Base-by-base conservation (phyloP, 495 filamentous ascomycete species). In the Xanthoparmelia taractica region DNA sequence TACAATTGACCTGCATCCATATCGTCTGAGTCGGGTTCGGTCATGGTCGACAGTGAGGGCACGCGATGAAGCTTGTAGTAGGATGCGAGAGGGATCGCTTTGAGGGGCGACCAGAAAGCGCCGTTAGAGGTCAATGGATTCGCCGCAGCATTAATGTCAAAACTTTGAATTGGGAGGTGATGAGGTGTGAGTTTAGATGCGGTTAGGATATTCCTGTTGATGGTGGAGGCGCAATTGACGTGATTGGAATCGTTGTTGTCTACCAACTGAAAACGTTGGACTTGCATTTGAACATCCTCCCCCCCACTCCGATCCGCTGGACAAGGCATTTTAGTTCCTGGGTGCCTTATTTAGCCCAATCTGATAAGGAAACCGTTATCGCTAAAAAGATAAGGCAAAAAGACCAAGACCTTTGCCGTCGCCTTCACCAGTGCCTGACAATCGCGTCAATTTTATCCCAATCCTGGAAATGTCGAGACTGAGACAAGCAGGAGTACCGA, bases 51-150 rank as follows among this genome's bases (percentile, higher is more conserved):
- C 52, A 69, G 33, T 12, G 69, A 69, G 8, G 69, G 69, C 29
- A 68, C 69, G 29, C 69, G 67, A 57, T 71, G 69, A 23, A 71
- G 65, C 50, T 71, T 68, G 43, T 71, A 71, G 45, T 66, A 71
- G 5, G 66, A 68, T 13, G 69, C 65, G 12, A 71, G 65, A 3
- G 69, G 67, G 12, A 69, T 65, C 5, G 69, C 67, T 55, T 71
- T 69, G 45, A 71, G 47, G 25, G 67, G 60, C 8, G 64, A 52
- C 64, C 66, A 70, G 47, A 68, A 66, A 50, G 58, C 54, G 56
- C 59, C 64, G 57, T 66, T 63, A 33, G 66, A 61, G 17, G 25
- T 56, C 58, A 70, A 34, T 40, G 40, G 48, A 18, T 66, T 47
- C 1, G 65, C 60, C 12, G 62, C 36, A 20, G 61, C 38, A 31